phyloP scores from a whole-genome alignment of 2,329 filamentous ascomycete species.

The Plectosphaerella sp. region DNA sequence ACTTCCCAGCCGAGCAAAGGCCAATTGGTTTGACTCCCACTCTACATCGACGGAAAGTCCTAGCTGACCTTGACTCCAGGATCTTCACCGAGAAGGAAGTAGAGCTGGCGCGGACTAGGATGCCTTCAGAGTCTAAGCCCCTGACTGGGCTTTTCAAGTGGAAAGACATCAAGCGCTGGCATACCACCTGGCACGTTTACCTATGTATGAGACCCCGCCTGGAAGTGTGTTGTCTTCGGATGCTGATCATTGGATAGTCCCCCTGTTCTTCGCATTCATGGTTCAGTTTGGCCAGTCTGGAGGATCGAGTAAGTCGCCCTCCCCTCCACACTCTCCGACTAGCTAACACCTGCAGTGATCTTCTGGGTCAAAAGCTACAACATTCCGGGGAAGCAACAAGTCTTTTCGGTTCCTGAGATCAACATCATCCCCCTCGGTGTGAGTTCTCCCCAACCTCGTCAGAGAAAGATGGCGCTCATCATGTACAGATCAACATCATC shows the following conservation, averaged over 20 bases:
- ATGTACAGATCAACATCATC: conserved; percentile 16
- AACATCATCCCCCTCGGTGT: conserved; percentile 21
- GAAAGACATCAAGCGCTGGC: conserved; percentile 22
- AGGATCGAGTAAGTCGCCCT: conserved; percentile 14
- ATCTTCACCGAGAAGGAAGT: conserved; percentile 18
- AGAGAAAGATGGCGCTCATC: neutral
- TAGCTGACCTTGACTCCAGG: conserved; percentile 3
- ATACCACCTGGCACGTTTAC: conserved; percentile 22
- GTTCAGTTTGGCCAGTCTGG: conserved; percentile 16
- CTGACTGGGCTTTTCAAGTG: conserved; percentile 21
- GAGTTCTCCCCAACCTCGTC: neutral
- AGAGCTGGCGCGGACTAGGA: conserved; percentile 14
- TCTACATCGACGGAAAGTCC: neutral
- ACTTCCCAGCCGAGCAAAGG: conserved; percentile 16
- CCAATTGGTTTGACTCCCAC: conserved; percentile 14
- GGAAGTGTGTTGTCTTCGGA: neutral
- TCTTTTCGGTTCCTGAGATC: conserved; percentile 18
- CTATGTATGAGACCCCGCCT: conserved; percentile 11
- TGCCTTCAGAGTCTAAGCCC: conserved; percentile 17
- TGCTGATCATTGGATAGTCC: conserved; percentile 8
- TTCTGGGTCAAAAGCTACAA: conserved; percentile 23
- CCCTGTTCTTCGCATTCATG: conserved; percentile 16
- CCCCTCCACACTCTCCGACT: neutral
- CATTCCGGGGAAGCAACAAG: conserved; percentile 10
- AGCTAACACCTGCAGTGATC: conserved; percentile 14